Evolutionary conservation across 108 stramenopile genomes (phyloP), one percentile per base, ranked within the genome.

Genomic region (Cyclotella distinguenda): DNA sequence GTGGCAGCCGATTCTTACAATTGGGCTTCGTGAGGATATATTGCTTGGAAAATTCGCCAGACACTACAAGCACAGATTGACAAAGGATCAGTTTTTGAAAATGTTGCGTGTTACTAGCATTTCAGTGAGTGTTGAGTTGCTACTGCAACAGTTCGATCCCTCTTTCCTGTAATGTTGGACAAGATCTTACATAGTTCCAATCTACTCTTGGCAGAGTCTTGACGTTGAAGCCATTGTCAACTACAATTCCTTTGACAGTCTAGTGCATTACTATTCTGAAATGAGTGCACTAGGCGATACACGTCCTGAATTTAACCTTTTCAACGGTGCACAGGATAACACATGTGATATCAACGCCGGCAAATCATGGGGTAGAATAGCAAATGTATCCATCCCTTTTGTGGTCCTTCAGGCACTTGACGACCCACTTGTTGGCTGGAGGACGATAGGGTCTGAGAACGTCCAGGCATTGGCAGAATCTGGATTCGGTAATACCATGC

Each of bases 1-100:
- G 12, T 97, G 95, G 95, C 96, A 97, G 68, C 96, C 96, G 0
- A 79, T 96, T 66, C 69, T 97, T 8, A 84, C 93, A 0, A 72
- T 83, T 44, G 74, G 64, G 2, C 58, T 89, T 44, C 50, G 88
- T 30, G 81, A 72, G 25, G 74, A 82, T 15, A 86, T 93, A 45
- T 36, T 92, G 2, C 32, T 89, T 16, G 84, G 84, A 34, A 89
- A 92, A 58, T 88, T 84, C 68, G 86, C 78, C 3, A 67, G 82
- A 18, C 76, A 86, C 30, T 83, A 83, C 49, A 73, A 73, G 42
- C 61, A 75, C 19, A 54, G 85, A 27, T 51, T 93, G 58, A 76
- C 79, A 0, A 61, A 61, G n/a, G 67, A 74, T 6, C 73, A 89
- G 27, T 73, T 85, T 49, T 43, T 86, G 46, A 42, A 57, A 31